Percentiles rank a stretch among this genome's conserved stretches.
Conservation (phyloP, 2,329 filamentous ascomycete species). For the Rosellinia necatrix region DNA sequence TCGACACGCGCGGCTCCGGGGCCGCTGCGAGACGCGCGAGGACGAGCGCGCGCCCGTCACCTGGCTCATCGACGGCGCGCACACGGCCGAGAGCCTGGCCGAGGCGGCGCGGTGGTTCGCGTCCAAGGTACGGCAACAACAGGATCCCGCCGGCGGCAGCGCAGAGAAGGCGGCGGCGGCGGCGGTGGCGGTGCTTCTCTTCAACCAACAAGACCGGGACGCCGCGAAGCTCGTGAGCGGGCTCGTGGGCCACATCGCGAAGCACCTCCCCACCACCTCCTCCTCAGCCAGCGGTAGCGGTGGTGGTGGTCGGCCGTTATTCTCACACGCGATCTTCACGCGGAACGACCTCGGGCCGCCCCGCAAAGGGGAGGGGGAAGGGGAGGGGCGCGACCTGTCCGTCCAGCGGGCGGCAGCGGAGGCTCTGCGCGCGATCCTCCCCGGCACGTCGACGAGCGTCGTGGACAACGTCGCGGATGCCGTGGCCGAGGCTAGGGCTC, state of each 20-base stretch:
- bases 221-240: slow-evolving; percentile 66
- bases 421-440: slow-evolving; percentile 62
- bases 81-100: slow-evolving; percentile 82
- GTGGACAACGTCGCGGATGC: slow-evolving; percentile 74
- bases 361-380: slow-evolving; percentile 33
- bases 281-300: background rate
- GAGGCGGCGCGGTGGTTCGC: slow-evolving; percentile 80
- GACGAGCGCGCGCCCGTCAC: slow-evolving; percentile 52
- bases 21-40: slow-evolving; percentile 73
- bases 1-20: slow-evolving; percentile 69
- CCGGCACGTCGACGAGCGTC: slow-evolving; percentile 50
- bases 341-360: slow-evolving; percentile 62
- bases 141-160: too few species aligned
- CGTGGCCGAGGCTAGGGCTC: slow-evolving; percentile 58
- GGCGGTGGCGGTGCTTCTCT: slow-evolving; percentile 67
- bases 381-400: slow-evolving; percentile 52
- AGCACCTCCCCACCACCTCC: too few species aligned
- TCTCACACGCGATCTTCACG: slow-evolving; percentile 79
- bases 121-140: too few species aligned
- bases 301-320: slow-evolving; percentile 47
- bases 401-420: slow-evolving; percentile 71
- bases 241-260: slow-evolving; percentile 61
- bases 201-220: slow-evolving; percentile 91
- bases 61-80: slow-evolving; percentile 88
- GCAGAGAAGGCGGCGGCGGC: background rate